Conservation (phyloP, 2,329 filamentous ascomycete species). For the Aspergillus glaucus region DNA sequence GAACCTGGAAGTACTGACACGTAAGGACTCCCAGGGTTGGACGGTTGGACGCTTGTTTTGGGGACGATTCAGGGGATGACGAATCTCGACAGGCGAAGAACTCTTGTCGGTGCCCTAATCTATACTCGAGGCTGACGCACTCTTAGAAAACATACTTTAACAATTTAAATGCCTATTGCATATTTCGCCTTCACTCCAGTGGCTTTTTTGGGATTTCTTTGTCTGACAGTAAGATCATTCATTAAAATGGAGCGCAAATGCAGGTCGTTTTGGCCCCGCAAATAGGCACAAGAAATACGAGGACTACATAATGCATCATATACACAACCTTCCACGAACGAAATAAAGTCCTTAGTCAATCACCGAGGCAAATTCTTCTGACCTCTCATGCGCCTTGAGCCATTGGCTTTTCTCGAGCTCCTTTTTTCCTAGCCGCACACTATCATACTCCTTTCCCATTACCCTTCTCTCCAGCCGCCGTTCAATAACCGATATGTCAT, state of each 20-base stretch:
- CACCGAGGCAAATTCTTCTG: not conserved
- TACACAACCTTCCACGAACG: not conserved
- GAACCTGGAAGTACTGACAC: too few species aligned
- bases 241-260: too few species aligned
- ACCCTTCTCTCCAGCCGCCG: not conserved
- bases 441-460: not conserved
- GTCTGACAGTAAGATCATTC: too few species aligned
- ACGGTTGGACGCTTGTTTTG: slow-evolving; percentile 7
- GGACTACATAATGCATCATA: not conserved
- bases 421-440: not conserved
- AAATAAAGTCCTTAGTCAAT: not conserved
- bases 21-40: not conserved
- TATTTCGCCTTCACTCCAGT: too few species aligned
- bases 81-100: slow-evolving; percentile 4
- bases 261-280: too few species aligned
- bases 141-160: too few species aligned
- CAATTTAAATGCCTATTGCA: too few species aligned
- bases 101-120: too few species aligned
- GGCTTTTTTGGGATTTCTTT: too few species aligned
- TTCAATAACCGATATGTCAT: not conserved
- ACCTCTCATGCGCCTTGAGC: not conserved
- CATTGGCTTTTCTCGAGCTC: not conserved
- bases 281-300: too few species aligned
- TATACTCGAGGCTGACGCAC: too few species aligned
- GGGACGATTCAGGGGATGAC: slow-evolving; percentile 10